These are phyloP conservation scores for Lathyrus oleraceus DNA, from an alignment of 306 rosid genomes.

Conservation along the genomic window DNA sequence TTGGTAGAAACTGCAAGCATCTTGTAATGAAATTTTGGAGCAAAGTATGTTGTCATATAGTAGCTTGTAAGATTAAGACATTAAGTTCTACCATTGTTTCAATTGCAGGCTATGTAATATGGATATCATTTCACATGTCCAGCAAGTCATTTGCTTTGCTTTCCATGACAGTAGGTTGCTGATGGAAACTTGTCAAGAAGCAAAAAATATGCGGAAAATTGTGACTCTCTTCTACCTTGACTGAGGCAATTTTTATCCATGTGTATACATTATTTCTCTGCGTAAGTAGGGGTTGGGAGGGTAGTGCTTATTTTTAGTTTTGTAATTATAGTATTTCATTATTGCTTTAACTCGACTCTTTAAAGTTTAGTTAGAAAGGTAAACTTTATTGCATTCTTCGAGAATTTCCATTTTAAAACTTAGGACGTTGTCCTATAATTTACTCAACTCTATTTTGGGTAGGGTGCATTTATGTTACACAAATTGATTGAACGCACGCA, in stretches of 20 bases:
- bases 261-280: slow-evolving; percentile 48
- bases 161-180: slow-evolving; percentile 96
- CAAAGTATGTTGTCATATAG: slow-evolving; percentile 1
- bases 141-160: slow-evolving; percentile 98
- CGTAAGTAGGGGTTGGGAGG: slow-evolving; percentile 32
- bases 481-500: background rate
- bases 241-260: slow-evolving; percentile 41
- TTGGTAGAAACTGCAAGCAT: slow-evolving; percentile 1
- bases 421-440: background rate
- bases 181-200: slow-evolving; percentile 99
- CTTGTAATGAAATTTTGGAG: slow-evolving; percentile 1
- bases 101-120: slow-evolving; percentile 89
- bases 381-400: slow-evolving; percentile 25
- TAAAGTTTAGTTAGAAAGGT: slow-evolving; percentile 18
- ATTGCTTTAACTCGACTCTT: slow-evolving; percentile 1
- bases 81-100: slow-evolving; percentile 31
- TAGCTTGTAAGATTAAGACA: slow-evolving; percentile 7
- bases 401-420: slow-evolving; percentile 1
- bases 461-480: background rate
- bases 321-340: slow-evolving; percentile 51
- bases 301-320: slow-evolving; percentile 40
- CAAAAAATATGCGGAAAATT: slow-evolving; percentile 87
- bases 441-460: background rate
- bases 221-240: slow-evolving; percentile 97
- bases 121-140: slow-evolving; percentile 97